Percentiles rank a stretch among this genome's conserved stretches.
These are phyloP conservation scores for Aspergillus tanneri DNA, from an alignment of 2,329 filamentous ascomycete species.

Conservation along the genomic window DNA sequence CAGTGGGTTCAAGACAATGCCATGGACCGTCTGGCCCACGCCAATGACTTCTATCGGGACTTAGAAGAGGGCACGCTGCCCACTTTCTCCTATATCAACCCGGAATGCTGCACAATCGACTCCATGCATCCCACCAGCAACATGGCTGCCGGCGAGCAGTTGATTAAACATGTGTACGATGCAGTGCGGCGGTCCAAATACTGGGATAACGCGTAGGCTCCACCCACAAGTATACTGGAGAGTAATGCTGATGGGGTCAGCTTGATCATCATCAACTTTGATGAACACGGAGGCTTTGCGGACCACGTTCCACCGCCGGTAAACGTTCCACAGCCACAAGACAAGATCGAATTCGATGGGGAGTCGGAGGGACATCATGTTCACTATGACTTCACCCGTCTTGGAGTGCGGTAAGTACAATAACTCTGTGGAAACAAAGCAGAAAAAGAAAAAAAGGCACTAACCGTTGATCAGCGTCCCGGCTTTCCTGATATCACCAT, in stretches of 20 bases:
- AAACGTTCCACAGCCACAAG: constrained; percentile 37
- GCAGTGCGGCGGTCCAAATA: constrained; percentile 41
- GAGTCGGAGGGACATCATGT: constrained; percentile 33
- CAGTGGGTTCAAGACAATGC: constrained; percentile 41
- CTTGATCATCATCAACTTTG: constrained; percentile 43
- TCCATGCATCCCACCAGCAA: constrained; percentile 44
- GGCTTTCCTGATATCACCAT: constrained; percentile 40
- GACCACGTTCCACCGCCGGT: constrained; percentile 42
- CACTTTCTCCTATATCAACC: constrained; percentile 59
- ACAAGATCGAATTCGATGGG: constrained; percentile 33
- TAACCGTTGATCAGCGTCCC: constrained; percentile 29
- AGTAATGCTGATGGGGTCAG: constrained; percentile 14
- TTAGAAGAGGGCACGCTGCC: constrained; percentile 63
- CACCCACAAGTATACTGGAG: not conserved
- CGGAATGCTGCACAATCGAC: constrained; percentile 39
- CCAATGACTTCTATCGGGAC: constrained; percentile 61
- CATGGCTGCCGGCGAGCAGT: constrained; percentile 39
- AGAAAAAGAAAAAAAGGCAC: not conserved
- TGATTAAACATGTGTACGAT: constrained; percentile 46
- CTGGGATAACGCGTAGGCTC: constrained; percentile 36
- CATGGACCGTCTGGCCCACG: constrained; percentile 33
- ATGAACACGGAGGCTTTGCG: constrained; percentile 44
- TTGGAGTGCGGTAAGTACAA: constrained; percentile 35
- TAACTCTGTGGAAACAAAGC: not conserved
- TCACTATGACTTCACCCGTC: constrained; percentile 41